Conservation (phyloP, 768 basidiomycete genomes). For the Heimioporus sp. region DNA sequence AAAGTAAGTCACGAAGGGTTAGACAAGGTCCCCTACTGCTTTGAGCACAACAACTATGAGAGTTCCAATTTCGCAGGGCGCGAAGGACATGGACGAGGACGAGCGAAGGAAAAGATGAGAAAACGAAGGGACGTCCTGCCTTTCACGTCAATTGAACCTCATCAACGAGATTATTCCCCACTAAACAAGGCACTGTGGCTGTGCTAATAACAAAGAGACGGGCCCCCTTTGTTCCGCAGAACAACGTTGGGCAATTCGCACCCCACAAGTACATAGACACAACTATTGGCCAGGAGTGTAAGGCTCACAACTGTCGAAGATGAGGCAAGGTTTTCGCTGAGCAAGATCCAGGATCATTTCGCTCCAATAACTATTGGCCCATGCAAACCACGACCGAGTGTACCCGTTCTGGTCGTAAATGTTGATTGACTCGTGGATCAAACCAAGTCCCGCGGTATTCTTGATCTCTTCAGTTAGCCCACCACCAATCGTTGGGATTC, state of each 20-base stretch:
- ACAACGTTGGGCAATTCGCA: background rate
- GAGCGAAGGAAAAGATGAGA: conserved; percentile 2
- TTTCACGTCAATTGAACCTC: conserved; percentile 16
- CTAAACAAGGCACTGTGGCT: conserved; percentile 19
- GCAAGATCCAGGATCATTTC: conserved; percentile 82
- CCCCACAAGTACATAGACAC: background rate
- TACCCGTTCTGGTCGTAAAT: conserved; percentile 58
- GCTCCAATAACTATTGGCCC: conserved; percentile 82
- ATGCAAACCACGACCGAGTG: conserved; percentile 78
- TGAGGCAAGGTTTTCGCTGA: conserved; percentile 64
- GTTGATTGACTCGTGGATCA: conserved; percentile 73
- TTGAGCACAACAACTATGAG: conserved; percentile 92
- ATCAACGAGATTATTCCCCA: conserved; percentile 9
- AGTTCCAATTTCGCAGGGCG: conserved; percentile 82
- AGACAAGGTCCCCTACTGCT: conserved; percentile 61
- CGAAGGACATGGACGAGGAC: conserved; percentile 47
- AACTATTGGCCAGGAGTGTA: conserved; percentile 52
- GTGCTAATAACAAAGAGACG: conserved; percentile 4
- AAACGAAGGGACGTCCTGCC: conserved; percentile 13
- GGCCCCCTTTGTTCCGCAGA: too few relatives aligned
- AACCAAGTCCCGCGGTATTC: conserved; percentile 74
- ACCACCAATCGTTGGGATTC: background rate
- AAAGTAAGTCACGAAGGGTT: conserved; percentile 3
- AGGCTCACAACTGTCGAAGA: conserved; percentile 53
- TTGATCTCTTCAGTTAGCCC: conserved; percentile 23